Percentiles rank a stretch among this genome's conserved stretches.
phyloP scores from a whole-genome alignment of 75 land plant species.

The Chamaecyparis obtusa region DNA sequence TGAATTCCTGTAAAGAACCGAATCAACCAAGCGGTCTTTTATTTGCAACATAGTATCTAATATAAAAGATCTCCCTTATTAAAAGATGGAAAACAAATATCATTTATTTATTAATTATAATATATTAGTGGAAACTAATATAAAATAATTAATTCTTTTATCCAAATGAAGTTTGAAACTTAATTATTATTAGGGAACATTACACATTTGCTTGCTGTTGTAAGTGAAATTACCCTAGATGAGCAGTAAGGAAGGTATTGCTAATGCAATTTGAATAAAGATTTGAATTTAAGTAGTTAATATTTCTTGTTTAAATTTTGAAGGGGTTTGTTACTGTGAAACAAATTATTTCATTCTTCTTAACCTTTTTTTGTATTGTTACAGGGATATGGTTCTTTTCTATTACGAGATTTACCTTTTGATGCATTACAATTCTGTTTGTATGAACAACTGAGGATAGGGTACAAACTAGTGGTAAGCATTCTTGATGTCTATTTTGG shows the following conservation, averaged over 20 bases:
- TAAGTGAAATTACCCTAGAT: background rate
- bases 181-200: no score
- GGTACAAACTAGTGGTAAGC: constrained; percentile 75
- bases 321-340: background rate
- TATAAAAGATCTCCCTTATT: no score
- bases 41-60: no score
- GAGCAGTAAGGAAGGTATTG: no score
- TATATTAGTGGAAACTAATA: no score
- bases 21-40: no score
- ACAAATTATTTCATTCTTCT: background rate
- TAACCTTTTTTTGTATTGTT: constrained; percentile 2
- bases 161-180: no score
- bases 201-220: no score
- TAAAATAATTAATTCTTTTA: no score
- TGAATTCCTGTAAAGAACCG: no score
- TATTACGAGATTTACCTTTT: constrained; percentile 94
- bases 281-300: background rate
- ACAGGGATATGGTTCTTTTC: constrained; percentile 95
- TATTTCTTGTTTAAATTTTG: background rate
- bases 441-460: constrained; percentile 92
- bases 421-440: constrained; percentile 98
- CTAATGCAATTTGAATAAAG: background rate
- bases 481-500: background rate
- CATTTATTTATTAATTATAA: no score
- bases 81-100: no score